These are phyloP conservation scores for Eimeria tenella DNA, from an alignment of 169 alveolate genomes.

Conservation along the genomic window DNA sequence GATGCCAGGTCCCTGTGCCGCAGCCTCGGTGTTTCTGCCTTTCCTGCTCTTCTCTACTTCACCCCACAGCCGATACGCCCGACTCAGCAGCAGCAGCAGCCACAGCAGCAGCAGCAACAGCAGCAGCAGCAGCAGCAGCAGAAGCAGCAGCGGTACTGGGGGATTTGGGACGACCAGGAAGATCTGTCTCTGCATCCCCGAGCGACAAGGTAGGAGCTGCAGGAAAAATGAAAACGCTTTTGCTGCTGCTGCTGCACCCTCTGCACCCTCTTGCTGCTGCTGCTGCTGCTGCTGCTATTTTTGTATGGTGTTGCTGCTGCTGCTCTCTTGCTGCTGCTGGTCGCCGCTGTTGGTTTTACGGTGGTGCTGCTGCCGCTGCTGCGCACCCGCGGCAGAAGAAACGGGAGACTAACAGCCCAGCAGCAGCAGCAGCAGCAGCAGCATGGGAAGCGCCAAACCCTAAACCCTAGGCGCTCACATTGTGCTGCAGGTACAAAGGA, in stretches of 20 bases:
- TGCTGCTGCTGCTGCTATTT: not conserved
- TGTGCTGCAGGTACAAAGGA: constrained; percentile 65
- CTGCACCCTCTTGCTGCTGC: constrained; percentile 11
- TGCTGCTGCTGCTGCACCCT: constrained; percentile 24
- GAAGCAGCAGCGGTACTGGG: constrained; percentile 14
- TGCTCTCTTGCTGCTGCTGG: not conserved
- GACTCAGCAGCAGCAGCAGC: constrained; percentile 41
- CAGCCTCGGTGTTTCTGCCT: constrained; percentile 34
- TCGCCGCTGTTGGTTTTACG: not conserved
- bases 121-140: constrained; percentile 27
- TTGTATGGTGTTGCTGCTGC: not conserved
- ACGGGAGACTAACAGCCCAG: not conserved
- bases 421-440: not conserved
- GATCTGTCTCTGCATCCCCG: constrained; percentile 37
- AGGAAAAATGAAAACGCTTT: no score
- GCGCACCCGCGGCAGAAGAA: not conserved
- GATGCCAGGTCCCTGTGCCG: constrained; percentile 59
- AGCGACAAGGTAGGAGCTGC: constrained; percentile 19
- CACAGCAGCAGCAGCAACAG: not conserved
- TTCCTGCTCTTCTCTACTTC: constrained; percentile 64
- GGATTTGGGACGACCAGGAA: constrained; percentile 39
- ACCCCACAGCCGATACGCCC: constrained; percentile 38
- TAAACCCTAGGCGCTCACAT: not conserved
- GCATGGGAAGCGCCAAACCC: not conserved
- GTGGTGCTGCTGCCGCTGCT: constrained; percentile 38